Conservation (phyloP, 768 basidiomycete genomes). For the Wakefieldia striispora region DNA sequence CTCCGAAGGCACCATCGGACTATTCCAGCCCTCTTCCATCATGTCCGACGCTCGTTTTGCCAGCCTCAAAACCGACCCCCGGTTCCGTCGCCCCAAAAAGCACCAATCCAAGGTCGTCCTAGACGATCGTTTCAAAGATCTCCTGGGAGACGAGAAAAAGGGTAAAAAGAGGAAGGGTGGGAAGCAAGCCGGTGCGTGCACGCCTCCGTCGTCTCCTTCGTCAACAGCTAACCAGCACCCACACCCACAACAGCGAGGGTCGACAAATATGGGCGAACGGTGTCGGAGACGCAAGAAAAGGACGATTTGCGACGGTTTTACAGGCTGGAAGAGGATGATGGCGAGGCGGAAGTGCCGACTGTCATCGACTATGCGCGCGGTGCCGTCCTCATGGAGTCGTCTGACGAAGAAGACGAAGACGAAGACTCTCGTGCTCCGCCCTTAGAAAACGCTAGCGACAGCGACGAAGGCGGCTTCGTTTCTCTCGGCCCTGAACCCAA, state of each 20-base stretch:
- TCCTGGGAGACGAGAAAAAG: constrained; percentile 54
- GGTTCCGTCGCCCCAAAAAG: constrained; percentile 85
- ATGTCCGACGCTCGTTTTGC: constrained; percentile 90
- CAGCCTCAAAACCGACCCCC: constrained; percentile 84
- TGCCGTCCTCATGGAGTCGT: constrained; percentile 82
- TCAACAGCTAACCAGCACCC: not conserved
- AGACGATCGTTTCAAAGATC: constrained; percentile 86
- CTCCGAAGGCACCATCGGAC: too few relatives aligned
- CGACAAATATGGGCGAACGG: constrained; percentile 85
- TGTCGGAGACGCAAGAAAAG: constrained; percentile 66
- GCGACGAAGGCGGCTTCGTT: constrained; percentile 48
- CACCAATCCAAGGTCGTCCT: constrained; percentile 79
- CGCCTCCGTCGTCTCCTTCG: not conserved
- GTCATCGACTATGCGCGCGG: constrained; percentile 87
- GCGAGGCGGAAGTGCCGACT: constrained; percentile 25
- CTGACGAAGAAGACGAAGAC: constrained; percentile 64
- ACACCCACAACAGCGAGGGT: constrained; percentile 47
- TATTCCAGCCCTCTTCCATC: too few relatives aligned
- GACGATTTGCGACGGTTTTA: constrained; percentile 83
- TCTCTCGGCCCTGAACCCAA: constrained; percentile 45
- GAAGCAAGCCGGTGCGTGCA: constrained; percentile 24
- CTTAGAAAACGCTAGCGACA: constrained; percentile 31
- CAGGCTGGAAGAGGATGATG: constrained; percentile 50
- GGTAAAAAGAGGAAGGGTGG: constrained; percentile 36
- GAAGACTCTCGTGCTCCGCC: constrained; percentile 1